Evolutionary conservation across 441 rosid genomes (phyloP), one percentile per base, ranked within the genome.

Genomic region (Gossypium gossypioides): DNA sequence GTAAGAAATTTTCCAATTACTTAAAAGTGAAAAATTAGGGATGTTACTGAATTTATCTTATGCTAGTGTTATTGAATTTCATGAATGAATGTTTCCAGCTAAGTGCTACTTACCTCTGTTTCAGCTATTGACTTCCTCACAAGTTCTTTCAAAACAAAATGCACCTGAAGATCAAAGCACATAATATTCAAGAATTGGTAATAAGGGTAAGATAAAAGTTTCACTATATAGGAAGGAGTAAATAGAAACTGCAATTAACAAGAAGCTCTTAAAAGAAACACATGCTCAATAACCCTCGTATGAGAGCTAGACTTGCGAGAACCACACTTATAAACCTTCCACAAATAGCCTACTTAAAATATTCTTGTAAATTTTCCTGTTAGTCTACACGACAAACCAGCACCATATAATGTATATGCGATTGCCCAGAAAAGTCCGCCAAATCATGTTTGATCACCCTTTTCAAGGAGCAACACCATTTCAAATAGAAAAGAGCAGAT

Each of bases 61-160:
- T n/a, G 0, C 5, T 34, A 16, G 34, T 12, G 3, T 48, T n/a
- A 15, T 19, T 24, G 51, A 58, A 65, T 60, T 62, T 52, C 25
- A 42, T 25, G 59, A 25, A 69, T 55, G 57, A 1, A 40, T 70
- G 4, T 75, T 24, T 59, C 60, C 54, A 58, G 32, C 16, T 16
- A 77, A 69, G 50, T 73, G 73, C 56, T 73, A 58, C 80, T 75
- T 78, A 93, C 99, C 96, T 87, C 96, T 34, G 98, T 96, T 80
- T 85, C 92, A 42, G 92, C 84, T 71, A 96, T 93, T 0, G 97
- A 96, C 82, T 91, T 92, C 72, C 98, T 87, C 37, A 96, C 99
- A 73, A 96, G 94, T 76, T 96, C 99, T 82, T 96, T 96, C 89
- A 92, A 76, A 56, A 96, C 84, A 65, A 93, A 89, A 78, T 96